Conservation (phyloP, 2,329 filamentous ascomycete genomes). For the Coniochaeta sp. region DNA sequence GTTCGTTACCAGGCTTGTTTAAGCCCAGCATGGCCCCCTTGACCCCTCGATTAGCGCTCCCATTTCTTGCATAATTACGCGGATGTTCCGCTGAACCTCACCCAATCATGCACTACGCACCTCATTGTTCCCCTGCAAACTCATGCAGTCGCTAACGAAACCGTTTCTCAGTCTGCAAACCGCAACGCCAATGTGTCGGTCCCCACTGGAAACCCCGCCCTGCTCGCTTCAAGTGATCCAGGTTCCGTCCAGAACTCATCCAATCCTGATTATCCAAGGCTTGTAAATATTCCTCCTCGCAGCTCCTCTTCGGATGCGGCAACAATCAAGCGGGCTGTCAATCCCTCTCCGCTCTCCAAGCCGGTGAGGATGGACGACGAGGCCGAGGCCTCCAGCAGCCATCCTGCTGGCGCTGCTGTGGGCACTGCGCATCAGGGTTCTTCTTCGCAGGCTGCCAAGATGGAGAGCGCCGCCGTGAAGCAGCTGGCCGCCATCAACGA, state of each 20-base stretch:
- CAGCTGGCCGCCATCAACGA: conserved; percentile 83
- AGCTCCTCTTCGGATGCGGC: conserved; percentile 58
- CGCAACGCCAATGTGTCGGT: conserved; percentile 43
- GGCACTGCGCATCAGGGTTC: conserved; percentile 22
- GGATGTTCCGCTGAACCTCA: not conserved
- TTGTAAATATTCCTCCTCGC: conserved; percentile 53
- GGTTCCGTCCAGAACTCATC: conserved; percentile 31
- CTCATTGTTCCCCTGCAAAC: conserved; percentile 17
- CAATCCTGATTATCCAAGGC: conserved; percentile 44
- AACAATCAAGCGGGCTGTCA: conserved; percentile 49
- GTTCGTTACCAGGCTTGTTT: not conserved
- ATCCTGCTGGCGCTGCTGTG: conserved; percentile 16
- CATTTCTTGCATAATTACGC: conserved; percentile 1
- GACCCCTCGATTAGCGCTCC: conserved; percentile 1
- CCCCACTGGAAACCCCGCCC: conserved; percentile 47
- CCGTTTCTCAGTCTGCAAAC: conserved; percentile 49
- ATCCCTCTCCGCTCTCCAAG: conserved; percentile 68
- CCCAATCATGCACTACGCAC: not conserved
- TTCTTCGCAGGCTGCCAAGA: conserved; percentile 19
- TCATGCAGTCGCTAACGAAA: conserved; percentile 37
- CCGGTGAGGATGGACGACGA: conserved; percentile 57
- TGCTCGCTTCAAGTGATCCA: conserved; percentile 25
- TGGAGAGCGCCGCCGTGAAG: conserved; percentile 67
- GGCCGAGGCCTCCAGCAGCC: conserved; percentile 19
- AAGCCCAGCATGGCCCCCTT: conserved; percentile 3